Conservation (phyloP, 495 filamentous ascomycete species). For the Xylaria bambusicola region DNA sequence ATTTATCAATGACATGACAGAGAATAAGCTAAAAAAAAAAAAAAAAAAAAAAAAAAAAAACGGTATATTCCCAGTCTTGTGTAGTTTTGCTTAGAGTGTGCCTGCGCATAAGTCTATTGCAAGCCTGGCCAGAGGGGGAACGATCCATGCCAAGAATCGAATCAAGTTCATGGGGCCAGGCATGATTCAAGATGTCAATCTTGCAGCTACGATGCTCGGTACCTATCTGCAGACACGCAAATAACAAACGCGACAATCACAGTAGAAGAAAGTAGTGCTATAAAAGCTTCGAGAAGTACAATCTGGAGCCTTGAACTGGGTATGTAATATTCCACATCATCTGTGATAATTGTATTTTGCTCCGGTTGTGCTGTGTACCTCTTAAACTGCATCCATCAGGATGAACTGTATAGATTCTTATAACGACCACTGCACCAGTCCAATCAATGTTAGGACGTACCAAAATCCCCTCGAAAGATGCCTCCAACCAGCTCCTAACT, state of each 20-base stretch:
- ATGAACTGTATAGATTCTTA: background rate
- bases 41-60: no score
- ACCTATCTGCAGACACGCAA: background rate
- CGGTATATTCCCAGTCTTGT: no score
- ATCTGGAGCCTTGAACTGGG: conserved; percentile 2
- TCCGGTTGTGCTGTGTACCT: background rate
- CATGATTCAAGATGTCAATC: background rate
- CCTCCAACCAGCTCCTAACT: conserved; percentile 15
- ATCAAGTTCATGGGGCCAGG: no score
- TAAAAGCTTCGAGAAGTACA: background rate
- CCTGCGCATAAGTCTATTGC: no score
- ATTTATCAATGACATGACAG: no score
- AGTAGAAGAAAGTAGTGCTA: background rate
- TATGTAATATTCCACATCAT: background rate
- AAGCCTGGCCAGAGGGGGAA: no score
- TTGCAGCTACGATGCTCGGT: background rate
- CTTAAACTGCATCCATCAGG: background rate
- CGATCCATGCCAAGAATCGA: no score
- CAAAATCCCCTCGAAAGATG: background rate
- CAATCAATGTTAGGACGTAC: background rate
- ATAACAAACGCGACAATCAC: background rate
- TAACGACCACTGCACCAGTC: conserved; percentile 1
- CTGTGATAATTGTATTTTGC: background rate
- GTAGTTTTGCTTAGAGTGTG: no score
- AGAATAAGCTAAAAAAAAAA: no score